phyloP scores from a whole-genome alignment of 306 rosid species.

The Oemleria cerasiformis region DNA sequence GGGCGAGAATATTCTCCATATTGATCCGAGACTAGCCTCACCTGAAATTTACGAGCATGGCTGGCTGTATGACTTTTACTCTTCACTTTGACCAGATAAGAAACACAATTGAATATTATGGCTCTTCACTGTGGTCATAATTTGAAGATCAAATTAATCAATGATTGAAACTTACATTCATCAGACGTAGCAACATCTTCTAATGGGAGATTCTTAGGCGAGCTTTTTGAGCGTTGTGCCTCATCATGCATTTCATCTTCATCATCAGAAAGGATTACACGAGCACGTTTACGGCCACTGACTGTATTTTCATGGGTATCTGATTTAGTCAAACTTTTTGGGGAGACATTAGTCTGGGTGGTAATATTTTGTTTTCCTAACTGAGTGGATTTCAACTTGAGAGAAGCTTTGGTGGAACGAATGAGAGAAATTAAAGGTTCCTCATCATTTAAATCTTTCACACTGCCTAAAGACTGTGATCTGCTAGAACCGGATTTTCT shows the following conservation, averaged over 20 bases:
- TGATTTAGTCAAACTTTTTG: conserved; percentile 41
- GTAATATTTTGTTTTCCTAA: conserved; percentile 30
- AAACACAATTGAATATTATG: conserved; percentile 28
- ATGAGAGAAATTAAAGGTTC: conserved; percentile 45
- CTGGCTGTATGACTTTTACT: conserved; percentile 27
- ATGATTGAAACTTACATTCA: conserved; percentile 52
- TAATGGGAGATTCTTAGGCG: conserved; percentile 26
- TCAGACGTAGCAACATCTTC: conserved; percentile 46
- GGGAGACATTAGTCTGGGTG: conserved; percentile 32
- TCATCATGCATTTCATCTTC: conserved; percentile 48
- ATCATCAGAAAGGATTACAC: conserved; percentile 69
- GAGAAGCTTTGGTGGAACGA: conserved; percentile 40
- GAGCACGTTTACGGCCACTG: conserved; percentile 59
- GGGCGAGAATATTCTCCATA: conserved; percentile 15
- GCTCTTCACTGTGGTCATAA: conserved; percentile 10
- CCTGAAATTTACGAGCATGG: conserved; percentile 50
- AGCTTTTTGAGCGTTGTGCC: conserved; percentile 41
- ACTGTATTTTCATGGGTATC: conserved; percentile 34
- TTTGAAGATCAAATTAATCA: conserved; percentile 25
- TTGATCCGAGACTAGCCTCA: conserved; percentile 28
- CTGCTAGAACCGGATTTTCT: conserved; percentile 29
- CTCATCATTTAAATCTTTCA: conserved; percentile 54
- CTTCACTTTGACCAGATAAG: conserved; percentile 54
- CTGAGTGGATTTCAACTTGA: conserved; percentile 36
- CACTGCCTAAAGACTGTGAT: conserved; percentile 33